Evolutionary conservation across 2,329 filamentous ascomycete species (phyloP).

Genomic region (Sporothrix variecibatus): DNA sequence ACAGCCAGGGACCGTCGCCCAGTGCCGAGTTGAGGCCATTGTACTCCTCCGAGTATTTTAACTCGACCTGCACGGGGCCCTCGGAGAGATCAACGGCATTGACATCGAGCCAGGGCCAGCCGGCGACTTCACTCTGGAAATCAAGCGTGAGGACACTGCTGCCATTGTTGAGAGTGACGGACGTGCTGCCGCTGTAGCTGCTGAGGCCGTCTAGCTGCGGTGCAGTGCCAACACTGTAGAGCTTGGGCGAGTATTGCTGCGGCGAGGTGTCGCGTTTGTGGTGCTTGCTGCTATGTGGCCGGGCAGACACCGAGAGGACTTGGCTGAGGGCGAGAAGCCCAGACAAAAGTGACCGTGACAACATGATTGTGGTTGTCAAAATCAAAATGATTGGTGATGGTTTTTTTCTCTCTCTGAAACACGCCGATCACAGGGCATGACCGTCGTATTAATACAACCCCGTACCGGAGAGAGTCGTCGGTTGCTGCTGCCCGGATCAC

Average conservation of each 20-base stretch:
- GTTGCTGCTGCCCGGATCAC: too few relatives aligned
- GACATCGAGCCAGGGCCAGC: neutral
- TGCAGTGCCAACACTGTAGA: neutral
- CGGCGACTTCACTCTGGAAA: neutral
- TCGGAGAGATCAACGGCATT: neutral
- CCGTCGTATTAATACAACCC: neutral
- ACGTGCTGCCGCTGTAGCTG: neutral
- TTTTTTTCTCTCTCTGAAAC: neutral
- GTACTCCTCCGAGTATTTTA: neutral
- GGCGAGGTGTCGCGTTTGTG: neutral
- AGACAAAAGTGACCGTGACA: neutral
- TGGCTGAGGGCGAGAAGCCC: neutral
- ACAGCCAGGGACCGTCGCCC: neutral
- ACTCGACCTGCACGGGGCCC: neutral
- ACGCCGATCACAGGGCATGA: neutral
- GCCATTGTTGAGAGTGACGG: neutral
- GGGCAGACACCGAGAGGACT: neutral
- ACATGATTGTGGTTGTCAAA: neutral
- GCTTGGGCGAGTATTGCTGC: neutral
- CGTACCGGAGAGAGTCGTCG: neutral
- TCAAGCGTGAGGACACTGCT: neutral
- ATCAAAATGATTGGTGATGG: neutral
- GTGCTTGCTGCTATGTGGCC: neutral
- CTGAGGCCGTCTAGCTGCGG: neutral
- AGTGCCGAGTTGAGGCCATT: neutral